These are phyloP conservation scores for Aureobasidium sp. DNA, from an alignment of 2,329 filamentous ascomycete species.

Conservation along the genomic window DNA sequence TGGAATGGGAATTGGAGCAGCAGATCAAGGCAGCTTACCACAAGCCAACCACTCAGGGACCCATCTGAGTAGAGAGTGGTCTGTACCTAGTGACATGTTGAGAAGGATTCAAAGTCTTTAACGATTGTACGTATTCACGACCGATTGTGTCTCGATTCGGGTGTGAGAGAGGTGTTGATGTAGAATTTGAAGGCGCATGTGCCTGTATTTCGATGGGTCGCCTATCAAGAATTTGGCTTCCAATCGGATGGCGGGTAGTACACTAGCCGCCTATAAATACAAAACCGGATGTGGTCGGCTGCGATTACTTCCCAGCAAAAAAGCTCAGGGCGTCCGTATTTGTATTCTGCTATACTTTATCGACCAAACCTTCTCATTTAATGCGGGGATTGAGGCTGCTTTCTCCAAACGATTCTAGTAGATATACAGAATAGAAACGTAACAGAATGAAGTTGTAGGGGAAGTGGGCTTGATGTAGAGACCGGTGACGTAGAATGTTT, in stretches of 20 bases:
- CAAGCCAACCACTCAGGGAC: neutral
- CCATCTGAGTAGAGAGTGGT: neutral
- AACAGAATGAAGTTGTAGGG: neutral
- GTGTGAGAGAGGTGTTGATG: neutral
- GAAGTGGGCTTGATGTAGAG: neutral
- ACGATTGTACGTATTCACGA: neutral
- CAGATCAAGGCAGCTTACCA: slow-evolving; percentile 14
- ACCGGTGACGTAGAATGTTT: neutral
- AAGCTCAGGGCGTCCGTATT: neutral
- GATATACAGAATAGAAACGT: neutral
- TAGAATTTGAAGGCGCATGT: neutral
- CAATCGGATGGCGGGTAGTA: neutral
- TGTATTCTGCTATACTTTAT: neutral
- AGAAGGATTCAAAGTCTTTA: neutral
- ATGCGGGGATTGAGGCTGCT: neutral
- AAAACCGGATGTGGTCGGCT: neutral
- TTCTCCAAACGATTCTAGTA: no score
- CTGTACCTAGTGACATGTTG: neutral
- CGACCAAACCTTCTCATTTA: neutral
- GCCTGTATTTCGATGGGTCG: neutral
- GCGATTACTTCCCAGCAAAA: neutral
- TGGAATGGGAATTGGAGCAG: slow-evolving; percentile 55
- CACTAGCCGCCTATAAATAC: slow-evolving; percentile 8
- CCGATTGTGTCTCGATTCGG: neutral
- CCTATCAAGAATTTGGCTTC: slow-evolving; percentile 1